Conservation (phyloP, 164 flowering plant species). For the Buxus sempervirens region DNA sequence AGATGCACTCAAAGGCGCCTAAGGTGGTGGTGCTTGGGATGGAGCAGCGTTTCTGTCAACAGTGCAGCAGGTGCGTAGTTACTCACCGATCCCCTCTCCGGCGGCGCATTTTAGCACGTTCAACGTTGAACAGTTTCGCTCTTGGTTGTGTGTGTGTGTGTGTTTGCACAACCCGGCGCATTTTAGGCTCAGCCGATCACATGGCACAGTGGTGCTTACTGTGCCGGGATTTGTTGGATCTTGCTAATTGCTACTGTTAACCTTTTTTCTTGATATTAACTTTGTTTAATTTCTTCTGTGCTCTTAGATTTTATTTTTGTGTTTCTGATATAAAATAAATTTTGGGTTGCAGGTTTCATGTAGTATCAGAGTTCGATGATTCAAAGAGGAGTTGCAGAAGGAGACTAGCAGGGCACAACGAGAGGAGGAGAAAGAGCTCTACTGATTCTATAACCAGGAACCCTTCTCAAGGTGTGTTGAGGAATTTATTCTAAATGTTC, state of each 20-base stretch:
- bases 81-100: not conserved
- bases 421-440: conserved; percentile 68
- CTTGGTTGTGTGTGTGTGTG: not conserved
- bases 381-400: conserved; percentile 75
- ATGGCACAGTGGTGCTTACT: not conserved
- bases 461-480: conserved; percentile 44
- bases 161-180: too few species aligned
- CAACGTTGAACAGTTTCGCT: not conserved
- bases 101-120: not conserved
- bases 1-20: conserved; percentile 73
- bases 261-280: not conserved
- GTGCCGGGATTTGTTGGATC: not conserved
- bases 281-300: not conserved
- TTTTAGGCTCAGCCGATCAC: not conserved
- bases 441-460: conserved; percentile 40
- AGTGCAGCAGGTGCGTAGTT: conserved; percentile 61
- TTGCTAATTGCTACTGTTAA: not conserved
- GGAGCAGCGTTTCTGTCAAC: conserved; percentile 76
- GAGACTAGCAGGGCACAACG: conserved; percentile 76
- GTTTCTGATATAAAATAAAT: not conserved
- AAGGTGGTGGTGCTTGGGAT: conserved; percentile 53
- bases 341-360: conserved; percentile 59
- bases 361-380: conserved; percentile 65
- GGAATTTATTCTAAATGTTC: too few species aligned
- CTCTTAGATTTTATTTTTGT: not conserved